phyloP scores from a whole-genome alignment of 2,329 filamentous ascomycete species.

The Bipolaris victoriae region DNA sequence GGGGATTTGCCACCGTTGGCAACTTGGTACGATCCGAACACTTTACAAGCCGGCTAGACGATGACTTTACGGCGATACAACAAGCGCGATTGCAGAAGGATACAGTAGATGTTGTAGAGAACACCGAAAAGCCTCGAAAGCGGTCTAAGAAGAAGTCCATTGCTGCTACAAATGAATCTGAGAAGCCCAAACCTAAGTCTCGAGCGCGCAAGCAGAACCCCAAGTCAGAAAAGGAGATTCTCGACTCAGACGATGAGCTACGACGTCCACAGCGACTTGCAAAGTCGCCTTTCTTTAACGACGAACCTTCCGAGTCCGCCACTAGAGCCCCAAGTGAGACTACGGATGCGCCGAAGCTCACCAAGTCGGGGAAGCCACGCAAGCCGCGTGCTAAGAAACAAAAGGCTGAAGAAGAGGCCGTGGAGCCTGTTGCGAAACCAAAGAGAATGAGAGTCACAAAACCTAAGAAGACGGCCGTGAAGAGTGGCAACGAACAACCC shows the following conservation, averaged over 20 bases:
- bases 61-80: slow-evolving; percentile 13
- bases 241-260: slow-evolving; percentile 23
- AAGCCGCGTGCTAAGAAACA: slow-evolving; percentile 43
- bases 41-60: slow-evolving; percentile 28
- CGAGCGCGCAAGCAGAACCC: slow-evolving; percentile 37
- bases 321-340: slow-evolving; percentile 9
- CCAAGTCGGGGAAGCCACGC: slow-evolving; percentile 35
- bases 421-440: slow-evolving; percentile 27
- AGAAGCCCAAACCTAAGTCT: slow-evolving; percentile 33
- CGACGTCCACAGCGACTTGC: slow-evolving; percentile 21
- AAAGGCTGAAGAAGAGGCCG: slow-evolving; percentile 11
- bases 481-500: slow-evolving; percentile 18
- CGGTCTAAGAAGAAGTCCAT: slow-evolving; percentile 18
- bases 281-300: slow-evolving; percentile 31
- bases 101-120: background rate
- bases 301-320: slow-evolving; percentile 11
- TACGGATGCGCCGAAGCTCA: slow-evolving; percentile 19
- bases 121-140: slow-evolving; percentile 27
- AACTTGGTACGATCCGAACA: slow-evolving; percentile 41
- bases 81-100: slow-evolving; percentile 9
- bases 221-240: slow-evolving; percentile 27
- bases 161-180: slow-evolving; percentile 8
- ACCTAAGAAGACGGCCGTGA: slow-evolving; percentile 21
- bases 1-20: slow-evolving; percentile 45
- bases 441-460: slow-evolving; percentile 37